Base-by-base conservation (phyloP, 129 eudicot genomes). In the Chrysanthemum makinoi region DNA sequence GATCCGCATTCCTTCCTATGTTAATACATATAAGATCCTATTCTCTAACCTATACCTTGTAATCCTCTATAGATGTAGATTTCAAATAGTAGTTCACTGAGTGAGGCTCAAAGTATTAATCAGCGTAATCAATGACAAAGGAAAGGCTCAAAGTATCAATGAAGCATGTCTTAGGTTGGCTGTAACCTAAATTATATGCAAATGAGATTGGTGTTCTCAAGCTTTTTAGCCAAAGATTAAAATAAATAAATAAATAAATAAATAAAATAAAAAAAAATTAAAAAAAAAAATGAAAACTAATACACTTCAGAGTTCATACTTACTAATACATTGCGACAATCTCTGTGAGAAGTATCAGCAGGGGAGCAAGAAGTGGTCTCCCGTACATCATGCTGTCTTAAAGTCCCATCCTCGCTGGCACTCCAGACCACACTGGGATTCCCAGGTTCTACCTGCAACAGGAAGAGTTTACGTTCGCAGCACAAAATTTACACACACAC, bases 401-500 rank as follows among this genome's bases (percentile, higher is more conserved):
- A 62, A 50, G 98, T 94, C 62, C 95, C 98, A 78, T 94, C 98
- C 82, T 94, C 98, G 66, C 98, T 89, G 50, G 98, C 98, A 87
- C 98, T 94, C 98, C 98, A 94, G 17, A 94, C 92, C 77, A 94
- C 77, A 84, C 84, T 84, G 12, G 98, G 98, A 69, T 94, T 94
- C 62, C 98, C 98, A 64, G 83, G 83, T 82, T 94, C 98, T 76
- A 94, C 98, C 98, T 93, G 73, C 67, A 78, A 80, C 24, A 19
- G 24, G 43, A 63, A 68, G 20, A 65, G 50, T 47, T 18, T 53
- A 65, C 66, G 19, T 18, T 52, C 5, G 24, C 28, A 20, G 17
- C 49, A 53, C 72, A 65, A 35, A 13, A 0, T 33, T 49, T 2
- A 65, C 17, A 9, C 14, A 14, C 13, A 35, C 67, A 5, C 49